A percentile compares a stretch with the other conserved stretches of the same genome.
Evolutionary conservation across 2,329 filamentous ascomycete genomes (phyloP).

Genomic region (Aspergillus fumigatiaffinis): DNA sequence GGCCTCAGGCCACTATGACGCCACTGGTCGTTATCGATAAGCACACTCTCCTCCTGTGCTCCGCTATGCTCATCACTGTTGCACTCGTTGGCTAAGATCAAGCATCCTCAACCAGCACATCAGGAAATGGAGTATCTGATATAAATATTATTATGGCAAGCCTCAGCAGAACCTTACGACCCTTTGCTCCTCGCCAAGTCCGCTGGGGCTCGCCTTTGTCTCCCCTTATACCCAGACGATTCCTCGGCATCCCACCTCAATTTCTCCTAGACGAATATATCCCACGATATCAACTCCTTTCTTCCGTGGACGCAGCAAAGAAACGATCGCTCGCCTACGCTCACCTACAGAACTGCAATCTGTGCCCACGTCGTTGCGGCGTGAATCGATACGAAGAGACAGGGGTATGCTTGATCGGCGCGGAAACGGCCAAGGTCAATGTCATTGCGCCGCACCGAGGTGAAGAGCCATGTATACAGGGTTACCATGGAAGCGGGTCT

Average conservation of each 20-base stretch:
- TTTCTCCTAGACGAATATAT: conserved; percentile 73
- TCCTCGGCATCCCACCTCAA: conserved; percentile 53
- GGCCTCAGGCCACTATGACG: neutral
- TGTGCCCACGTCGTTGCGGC: conserved; percentile 72
- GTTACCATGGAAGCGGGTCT: conserved; percentile 72
- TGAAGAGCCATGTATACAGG: conserved; percentile 79
- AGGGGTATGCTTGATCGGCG: conserved; percentile 73
- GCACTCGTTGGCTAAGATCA: neutral
- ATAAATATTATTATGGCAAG: conserved; percentile 5
- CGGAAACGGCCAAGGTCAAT: conserved; percentile 70
- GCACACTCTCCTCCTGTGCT: neutral
- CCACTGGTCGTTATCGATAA: neutral
- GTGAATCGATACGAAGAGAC: conserved; percentile 78
- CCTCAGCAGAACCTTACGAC: conserved; percentile 3
- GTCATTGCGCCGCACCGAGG: conserved; percentile 84
- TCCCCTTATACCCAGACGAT: conserved; percentile 22
- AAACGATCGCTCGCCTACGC: conserved; percentile 72
- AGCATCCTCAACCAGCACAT: neutral
- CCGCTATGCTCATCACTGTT: neutral
- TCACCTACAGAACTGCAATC: conserved; percentile 73
- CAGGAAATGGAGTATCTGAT: neutral
- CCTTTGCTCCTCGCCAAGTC: neutral
- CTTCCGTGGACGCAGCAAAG: conserved; percentile 63
- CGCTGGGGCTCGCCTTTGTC: conserved; percentile 1
- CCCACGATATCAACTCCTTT: conserved; percentile 67